Base-by-base conservation (phyloP, 2,329 filamentous ascomycete genomes). In the Aureobasidium sp. region DNA sequence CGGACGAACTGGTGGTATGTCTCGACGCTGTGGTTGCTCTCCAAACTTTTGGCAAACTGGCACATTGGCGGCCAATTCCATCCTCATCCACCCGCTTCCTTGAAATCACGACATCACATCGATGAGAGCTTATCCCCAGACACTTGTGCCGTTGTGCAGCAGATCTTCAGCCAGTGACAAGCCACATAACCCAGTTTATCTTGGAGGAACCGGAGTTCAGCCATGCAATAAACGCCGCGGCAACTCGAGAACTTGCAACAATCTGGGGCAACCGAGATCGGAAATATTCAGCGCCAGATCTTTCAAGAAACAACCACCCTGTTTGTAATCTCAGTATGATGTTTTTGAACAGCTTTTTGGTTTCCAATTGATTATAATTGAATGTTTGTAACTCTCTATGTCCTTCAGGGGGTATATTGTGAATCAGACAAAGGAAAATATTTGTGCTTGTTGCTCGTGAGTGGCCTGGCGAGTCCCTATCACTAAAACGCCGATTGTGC, bases 31-130 rank as follows among this genome's bases (percentile, higher is more conserved):
- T 58, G 53, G 53, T 44, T 56, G 37, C 44, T 29, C 36, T 53
- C 22, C 55, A 45, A 45, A 58, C 44, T 60, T 58, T 60, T 60
- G 57, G 45, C 55, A 60, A 60, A 36, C 45, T 60, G 57, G 57
- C 57, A 60, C 20, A 42, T 60, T 39, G 55, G 41, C 57, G 45
- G 56, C 34, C 57, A 60, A 20, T 47, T 58, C 55, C 31, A 58
- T 39, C 42, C 20, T 29, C 55, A 22, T 57, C 55, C 55, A 58
- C 41, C 42, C 55, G 55, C 20, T 58, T 58, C 42, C 41, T 39
- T n/a, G 8, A 14, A 58, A 58, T 36, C 55, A 58, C 55, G 55
- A 58, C 55, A 58, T 56, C 39, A 37, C 42, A 41, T 22, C 37
- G 14, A 22, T 25, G 29, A 57, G 53, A 45, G 53, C 27, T 57